Base-by-base conservation (phyloP, 2,329 filamentous ascomycete species). In the Cercospora sp. region DNA sequence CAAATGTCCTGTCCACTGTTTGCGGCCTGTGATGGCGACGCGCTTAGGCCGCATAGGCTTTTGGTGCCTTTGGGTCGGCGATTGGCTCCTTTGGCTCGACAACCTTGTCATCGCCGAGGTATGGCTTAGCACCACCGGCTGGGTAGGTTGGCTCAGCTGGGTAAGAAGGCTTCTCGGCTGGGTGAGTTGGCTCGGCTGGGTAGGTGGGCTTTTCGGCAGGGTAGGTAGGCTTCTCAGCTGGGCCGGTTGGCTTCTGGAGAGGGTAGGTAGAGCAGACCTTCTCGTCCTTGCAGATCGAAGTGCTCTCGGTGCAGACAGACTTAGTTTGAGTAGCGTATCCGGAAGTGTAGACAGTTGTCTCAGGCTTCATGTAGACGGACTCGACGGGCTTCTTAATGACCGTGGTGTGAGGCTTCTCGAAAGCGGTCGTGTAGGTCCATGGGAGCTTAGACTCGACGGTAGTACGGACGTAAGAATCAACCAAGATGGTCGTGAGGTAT, bases 381-480 rank as follows among this genome's bases (percentile, higher is more conserved):
- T 61, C 59, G 20, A 18, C 12, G 9, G 59, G 59, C 59, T 61
- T 61, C 30, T 61, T 39, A 20, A 61, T n/a, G 7, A 61, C 59
- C 9, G 59, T 64, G 42, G 61, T 61, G 31, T 64, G 36, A 3
- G 66, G 66, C 55, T 63, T 64, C 18, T 58, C 39, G 23, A 60
- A 57, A 18, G 51, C 42, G 30, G 66, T 67, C 42, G 66, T 64
- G 58, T 67, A 67, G 48, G 36, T 28, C 26, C 28, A 64, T 23
- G 39, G 30, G 1, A 31, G 26, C 59, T 61, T 36, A 8, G 59
- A 45, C 20, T 62, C 63, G n/a, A 60, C 8, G 53, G 63, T 60
- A 13, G 59, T 61, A 12, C 59, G 57, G 53, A 39, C 12, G 51
- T 28, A 23, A 20, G 55, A 45, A 16, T 60, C 55, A n/a, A 39